Evolutionary conservation across 768 basidiomycete species (phyloP).

Genomic region (Termitomyces sp.): DNA sequence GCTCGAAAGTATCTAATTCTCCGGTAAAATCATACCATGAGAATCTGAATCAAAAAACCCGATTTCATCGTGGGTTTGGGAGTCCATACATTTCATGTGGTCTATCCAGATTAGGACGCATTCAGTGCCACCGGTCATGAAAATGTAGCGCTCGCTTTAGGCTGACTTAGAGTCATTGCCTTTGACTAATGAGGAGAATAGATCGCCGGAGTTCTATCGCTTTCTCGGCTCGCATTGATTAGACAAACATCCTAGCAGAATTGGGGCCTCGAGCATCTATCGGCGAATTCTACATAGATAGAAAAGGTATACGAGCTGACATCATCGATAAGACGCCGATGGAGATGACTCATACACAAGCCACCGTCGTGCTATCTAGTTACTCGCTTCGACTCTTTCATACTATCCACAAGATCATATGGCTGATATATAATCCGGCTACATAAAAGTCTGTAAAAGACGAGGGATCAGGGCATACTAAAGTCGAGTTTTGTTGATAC

Average conservation of each 20-base stretch:
- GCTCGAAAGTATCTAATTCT: not conserved
- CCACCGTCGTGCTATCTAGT: not conserved
- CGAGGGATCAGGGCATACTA: not conserved
- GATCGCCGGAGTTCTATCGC: not conserved
- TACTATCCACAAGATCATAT: not conserved
- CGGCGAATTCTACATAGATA: not conserved
- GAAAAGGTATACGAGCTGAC: no score
- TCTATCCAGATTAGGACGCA: not conserved
- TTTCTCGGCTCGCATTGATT: not conserved
- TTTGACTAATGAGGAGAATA: no score
- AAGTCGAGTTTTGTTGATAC: no score
- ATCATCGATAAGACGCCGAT: not conserved
- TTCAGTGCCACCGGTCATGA: not conserved
- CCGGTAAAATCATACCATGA: not conserved
- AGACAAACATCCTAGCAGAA: not conserved
- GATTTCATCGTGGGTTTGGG: slow-evolving; percentile 5
- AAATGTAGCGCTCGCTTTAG: not conserved
- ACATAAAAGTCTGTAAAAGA: not conserved
- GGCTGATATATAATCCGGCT: not conserved
- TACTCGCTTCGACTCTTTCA: not conserved
- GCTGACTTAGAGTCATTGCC: no score
- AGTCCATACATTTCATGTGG: not conserved
- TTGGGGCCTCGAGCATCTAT: not conserved
- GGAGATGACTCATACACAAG: not conserved
- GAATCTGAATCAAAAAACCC: not conserved